phyloP scores from a whole-genome alignment of 768 basidiomycete species.

The Mycena vulgaris region DNA sequence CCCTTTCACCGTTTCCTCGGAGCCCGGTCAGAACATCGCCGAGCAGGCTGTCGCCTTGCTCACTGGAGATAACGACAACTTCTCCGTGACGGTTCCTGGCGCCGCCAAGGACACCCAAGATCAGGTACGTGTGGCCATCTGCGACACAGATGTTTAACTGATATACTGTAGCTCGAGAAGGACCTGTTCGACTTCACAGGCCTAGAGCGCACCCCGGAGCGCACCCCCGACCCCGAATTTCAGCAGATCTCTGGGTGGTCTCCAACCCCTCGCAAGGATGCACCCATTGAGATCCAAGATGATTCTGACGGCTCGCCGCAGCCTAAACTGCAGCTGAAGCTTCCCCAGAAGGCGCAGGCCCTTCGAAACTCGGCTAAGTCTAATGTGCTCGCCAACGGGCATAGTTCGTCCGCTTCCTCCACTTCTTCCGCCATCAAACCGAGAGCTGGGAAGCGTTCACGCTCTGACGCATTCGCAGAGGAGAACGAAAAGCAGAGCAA shows the following conservation, averaged over 20 bases:
- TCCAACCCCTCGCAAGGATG: background rate
- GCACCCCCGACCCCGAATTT: background rate
- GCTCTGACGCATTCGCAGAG: background rate
- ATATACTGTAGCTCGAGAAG: too few species aligned
- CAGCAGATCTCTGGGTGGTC: background rate
- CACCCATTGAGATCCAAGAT: background rate
- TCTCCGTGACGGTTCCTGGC: background rate
- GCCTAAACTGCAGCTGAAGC: background rate
- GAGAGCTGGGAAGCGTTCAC: background rate
- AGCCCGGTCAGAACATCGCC: constrained; percentile 29
- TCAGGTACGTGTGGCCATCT: too few species aligned
- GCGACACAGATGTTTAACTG: too few species aligned
- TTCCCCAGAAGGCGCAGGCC: background rate
- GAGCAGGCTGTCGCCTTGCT: background rate
- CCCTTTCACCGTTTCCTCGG: constrained; percentile 11
- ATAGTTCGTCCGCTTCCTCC: background rate
- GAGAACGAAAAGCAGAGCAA: background rate
- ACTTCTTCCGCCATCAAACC: background rate
- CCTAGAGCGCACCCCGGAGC: background rate
- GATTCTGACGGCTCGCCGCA: background rate
- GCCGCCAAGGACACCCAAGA: background rate
- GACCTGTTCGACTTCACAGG: background rate
- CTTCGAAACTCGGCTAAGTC: background rate
- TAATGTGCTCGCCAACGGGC: background rate
- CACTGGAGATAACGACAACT: background rate